These are phyloP conservation scores for Jatropha multifida DNA, from an alignment of 441 rosid genomes.

Conservation along the genomic window DNA sequence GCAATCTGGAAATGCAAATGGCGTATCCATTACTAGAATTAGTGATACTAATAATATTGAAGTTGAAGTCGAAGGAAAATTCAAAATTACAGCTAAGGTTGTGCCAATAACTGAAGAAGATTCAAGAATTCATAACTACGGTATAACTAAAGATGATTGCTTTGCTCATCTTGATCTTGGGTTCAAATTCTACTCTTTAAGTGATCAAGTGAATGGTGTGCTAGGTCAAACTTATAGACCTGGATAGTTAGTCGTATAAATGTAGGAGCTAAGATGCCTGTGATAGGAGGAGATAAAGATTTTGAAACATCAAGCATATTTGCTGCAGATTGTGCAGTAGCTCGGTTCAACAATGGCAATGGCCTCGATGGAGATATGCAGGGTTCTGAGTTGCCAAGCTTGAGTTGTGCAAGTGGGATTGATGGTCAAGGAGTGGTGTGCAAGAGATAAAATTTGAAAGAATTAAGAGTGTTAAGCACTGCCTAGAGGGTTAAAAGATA, in stretches of 20 bases:
- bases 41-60: conserved; percentile 36
- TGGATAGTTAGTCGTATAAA: conserved; percentile 44
- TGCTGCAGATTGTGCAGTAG: conserved; percentile 40
- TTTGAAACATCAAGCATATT: conserved; percentile 47
- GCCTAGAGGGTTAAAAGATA: no score
- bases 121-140: conserved; percentile 60
- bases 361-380: background rate
- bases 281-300: conserved; percentile 53
- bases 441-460: conserved; percentile 34
- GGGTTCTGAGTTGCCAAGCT: conserved; percentile 36
- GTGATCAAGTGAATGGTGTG: conserved; percentile 46
- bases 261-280: conserved; percentile 52
- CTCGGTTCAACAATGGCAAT: conserved; percentile 33
- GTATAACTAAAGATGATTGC: conserved; percentile 49
- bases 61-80: conserved; percentile 43
- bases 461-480: no score
- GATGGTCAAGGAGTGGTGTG: conserved; percentile 53
- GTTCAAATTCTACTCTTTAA: conserved; percentile 53
- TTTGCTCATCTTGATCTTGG: conserved; percentile 61
- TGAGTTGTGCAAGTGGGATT: conserved; percentile 46
- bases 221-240: conserved; percentile 60
- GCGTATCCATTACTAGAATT: conserved; percentile 39
- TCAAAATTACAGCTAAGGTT: conserved; percentile 53
- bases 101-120: conserved; percentile 60
- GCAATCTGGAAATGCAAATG: conserved; percentile 29